Percentiles rank a stretch among this genome's conserved stretches.
phyloP scores from a whole-genome alignment of 176 grass and related monocot genomes.

The Oryza glaberrima region DNA sequence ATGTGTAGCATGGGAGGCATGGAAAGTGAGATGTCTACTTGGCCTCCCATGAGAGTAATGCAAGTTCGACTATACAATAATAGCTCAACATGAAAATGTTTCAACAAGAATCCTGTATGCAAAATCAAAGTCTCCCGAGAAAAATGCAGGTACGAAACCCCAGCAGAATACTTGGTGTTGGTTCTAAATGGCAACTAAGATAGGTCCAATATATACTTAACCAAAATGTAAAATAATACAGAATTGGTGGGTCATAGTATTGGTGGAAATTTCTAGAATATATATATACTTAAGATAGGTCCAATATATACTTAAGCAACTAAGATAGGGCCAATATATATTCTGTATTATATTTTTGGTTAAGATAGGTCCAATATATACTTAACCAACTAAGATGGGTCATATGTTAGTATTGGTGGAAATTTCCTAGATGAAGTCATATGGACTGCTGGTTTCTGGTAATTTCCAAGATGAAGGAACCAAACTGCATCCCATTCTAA shows the following conservation, averaged over 20 bases:
- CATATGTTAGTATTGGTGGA: no score
- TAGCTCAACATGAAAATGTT: not conserved
- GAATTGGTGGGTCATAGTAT: not conserved
- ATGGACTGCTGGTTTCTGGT: not conserved
- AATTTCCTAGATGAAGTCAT: not conserved
- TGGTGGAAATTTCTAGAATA: no score
- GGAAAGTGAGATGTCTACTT: slow-evolving; percentile 21
- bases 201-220: not conserved
- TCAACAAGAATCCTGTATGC: not conserved
- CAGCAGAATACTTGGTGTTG: not conserved
- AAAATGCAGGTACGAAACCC: not conserved
- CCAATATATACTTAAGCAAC: no score
- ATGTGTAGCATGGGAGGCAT: slow-evolving; percentile 6
- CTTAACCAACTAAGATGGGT: no score
- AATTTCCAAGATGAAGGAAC: not conserved
- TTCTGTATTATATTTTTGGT: no score
- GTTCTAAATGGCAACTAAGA: not conserved
- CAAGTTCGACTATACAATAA: not conserved
- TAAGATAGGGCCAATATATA: no score
- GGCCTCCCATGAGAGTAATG: not conserved
- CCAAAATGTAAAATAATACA: not conserved
- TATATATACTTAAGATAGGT: no score
- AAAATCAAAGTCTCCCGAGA: not conserved
- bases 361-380: no score
- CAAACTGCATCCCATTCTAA: not conserved